Evolutionary conservation across 2,329 filamentous ascomycete genomes (phyloP).

Genomic region (Cercospora zeina): DNA sequence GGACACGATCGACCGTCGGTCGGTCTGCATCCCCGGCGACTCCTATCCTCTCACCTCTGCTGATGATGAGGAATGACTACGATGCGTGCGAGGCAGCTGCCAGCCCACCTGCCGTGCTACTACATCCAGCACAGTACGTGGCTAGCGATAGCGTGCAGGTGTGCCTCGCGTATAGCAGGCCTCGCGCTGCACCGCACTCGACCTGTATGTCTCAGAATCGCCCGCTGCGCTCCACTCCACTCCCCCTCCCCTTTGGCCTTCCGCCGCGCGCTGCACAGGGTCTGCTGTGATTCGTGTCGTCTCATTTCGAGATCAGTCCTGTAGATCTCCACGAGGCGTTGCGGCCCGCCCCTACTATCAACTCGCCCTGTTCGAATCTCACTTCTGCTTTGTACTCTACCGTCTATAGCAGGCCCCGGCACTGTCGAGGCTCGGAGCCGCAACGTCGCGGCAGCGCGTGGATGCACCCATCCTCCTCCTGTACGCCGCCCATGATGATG

Average conservation of each 20-base stretch:
- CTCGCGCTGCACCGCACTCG: background rate
- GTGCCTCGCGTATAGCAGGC: background rate
- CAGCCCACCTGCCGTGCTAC: conserved; percentile 13
- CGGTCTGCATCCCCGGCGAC: background rate
- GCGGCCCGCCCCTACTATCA: conserved; percentile 9
- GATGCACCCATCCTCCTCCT: conserved; percentile 2
- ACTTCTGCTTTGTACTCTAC: background rate
- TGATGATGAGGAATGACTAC: background rate
- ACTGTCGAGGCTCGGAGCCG: background rate
- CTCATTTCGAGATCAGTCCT: background rate
- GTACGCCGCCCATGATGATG: background rate
- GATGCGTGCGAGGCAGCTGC: background rate
- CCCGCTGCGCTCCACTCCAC: conserved; percentile 1
- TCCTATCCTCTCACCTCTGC: conserved; percentile 3
- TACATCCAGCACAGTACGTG: conserved; percentile 9
- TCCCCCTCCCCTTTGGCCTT: background rate
- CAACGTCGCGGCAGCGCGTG: background rate
- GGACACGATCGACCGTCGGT: background rate
- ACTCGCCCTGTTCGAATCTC: conserved; percentile 1
- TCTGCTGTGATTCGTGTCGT: background rate
- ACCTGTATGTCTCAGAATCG: background rate
- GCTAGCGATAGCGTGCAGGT: conserved; percentile 9
- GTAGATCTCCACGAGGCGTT: conserved; percentile 11
- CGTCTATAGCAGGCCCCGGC: background rate
- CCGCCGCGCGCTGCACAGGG: background rate